A percentile compares a stretch with the other conserved stretches of the same genome.
Conservation (phyloP, 2,329 filamentous ascomycete species). For the Alternaria hordeiaustralica region DNA sequence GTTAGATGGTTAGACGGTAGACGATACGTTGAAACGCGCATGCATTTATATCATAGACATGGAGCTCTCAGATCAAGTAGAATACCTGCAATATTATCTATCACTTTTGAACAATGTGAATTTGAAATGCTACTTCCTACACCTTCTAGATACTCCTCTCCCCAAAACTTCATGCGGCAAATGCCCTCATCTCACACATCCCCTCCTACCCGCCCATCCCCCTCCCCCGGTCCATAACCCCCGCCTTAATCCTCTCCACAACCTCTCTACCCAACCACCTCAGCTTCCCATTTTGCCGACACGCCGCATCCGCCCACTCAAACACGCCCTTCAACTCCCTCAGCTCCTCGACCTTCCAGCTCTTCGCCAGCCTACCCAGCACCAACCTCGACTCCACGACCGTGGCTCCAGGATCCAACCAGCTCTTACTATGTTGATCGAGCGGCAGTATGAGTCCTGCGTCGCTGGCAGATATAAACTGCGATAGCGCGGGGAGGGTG, state of each 20-base stretch:
- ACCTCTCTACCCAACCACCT: slow-evolving; percentile 65
- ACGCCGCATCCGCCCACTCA: slow-evolving; percentile 65
- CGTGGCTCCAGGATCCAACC: slow-evolving; percentile 62
- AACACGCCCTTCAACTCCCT: slow-evolving; percentile 70
- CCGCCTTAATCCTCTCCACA: slow-evolving; percentile 61
- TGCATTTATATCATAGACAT: not conserved
- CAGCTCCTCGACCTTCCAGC: slow-evolving; percentile 55
- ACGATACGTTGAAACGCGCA: not conserved
- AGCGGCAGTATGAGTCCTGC: slow-evolving; percentile 53
- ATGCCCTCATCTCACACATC: not conserved
- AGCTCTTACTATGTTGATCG: slow-evolving; percentile 53
- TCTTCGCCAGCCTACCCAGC: slow-evolving; percentile 57
- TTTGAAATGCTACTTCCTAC: not conserved
- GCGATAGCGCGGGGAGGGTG: slow-evolving; percentile 60
- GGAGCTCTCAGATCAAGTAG: not conserved
- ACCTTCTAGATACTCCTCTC: not conserved
- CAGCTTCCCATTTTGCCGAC: slow-evolving; percentile 46
- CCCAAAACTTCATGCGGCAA: not conserved
- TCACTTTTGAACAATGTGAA: not conserved
- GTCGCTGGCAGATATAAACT: slow-evolving; percentile 63
- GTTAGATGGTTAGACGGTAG: not conserved
- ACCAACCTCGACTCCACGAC: slow-evolving; percentile 76
- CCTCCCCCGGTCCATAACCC: slow-evolving; percentile 52
- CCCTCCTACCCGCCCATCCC: slow-evolving; percentile 15
- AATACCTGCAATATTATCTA: not conserved